These are phyloP conservation scores for Prinsepia uniflora DNA, from an alignment of 306 rosid genomes.

Conservation along the genomic window DNA sequence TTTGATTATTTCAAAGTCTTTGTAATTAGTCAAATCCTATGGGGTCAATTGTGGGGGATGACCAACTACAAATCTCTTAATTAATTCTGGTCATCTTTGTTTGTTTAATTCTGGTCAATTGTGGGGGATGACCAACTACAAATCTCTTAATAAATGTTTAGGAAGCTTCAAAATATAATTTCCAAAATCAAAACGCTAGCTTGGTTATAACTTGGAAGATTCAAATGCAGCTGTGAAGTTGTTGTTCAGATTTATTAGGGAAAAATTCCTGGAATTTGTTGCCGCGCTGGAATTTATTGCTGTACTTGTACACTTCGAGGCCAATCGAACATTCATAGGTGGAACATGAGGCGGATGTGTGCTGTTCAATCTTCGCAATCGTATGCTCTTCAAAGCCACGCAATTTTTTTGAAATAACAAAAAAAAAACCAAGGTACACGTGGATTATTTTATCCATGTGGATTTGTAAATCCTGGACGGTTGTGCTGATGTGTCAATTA, in stretches of 20 bases:
- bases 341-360: neutral
- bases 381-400: neutral
- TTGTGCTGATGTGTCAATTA: constrained; percentile 10
- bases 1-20: neutral
- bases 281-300: too few species aligned
- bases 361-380: too few species aligned
- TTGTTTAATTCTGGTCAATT: too few species aligned
- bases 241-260: neutral
- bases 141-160: too few species aligned
- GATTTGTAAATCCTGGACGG: neutral
- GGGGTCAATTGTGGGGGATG: neutral
- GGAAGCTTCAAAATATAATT: too few species aligned
- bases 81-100: too few species aligned
- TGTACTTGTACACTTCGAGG: neutral
- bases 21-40: neutral
- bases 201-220: too few species aligned
- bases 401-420: neutral
- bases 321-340: neutral
- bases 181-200: too few species aligned
- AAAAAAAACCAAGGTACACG: neutral
- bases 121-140: too few species aligned
- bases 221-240: too few species aligned
- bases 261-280: neutral
- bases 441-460: neutral
- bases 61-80: too few species aligned